Evolutionary conservation across 179 eudicot species (phyloP), one percentile per base, ranked within the genome.

Genomic region (Corrigiola litoralis): DNA sequence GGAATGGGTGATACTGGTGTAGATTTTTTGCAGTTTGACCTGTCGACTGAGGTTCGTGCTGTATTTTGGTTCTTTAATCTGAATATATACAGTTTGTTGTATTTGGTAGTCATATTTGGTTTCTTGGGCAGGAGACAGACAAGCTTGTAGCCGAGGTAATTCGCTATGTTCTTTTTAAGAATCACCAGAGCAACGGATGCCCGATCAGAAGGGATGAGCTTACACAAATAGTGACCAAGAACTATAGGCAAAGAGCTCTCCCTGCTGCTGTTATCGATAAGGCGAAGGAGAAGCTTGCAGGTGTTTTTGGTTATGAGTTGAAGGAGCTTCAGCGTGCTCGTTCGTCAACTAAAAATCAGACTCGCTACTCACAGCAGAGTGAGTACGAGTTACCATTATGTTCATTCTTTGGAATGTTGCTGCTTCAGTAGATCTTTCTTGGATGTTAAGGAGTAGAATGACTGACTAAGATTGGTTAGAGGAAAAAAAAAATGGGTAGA

Each of bases 201-300:
- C 99, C 99, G 13, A 86, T 94, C 21, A 94, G 84, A 59, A 86
- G 97, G 75, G 95, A 87, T 1, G 97, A 90, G 44, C 74, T 94
- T 40, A 82, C 87, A 12, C 95, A 84, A 66, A 70, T 87, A 41
- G 69, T 94, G 52, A 80, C 91, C 16, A 90, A 80, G 66, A 86
- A 86, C 57, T 90, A 94, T 65, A 72, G 79, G 42, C 90, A 83
- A 50, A 78, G 91, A 25, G 79, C 82, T 54, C 92, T 94, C 27
- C 94, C 97, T 45, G 85, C 89, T 82, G 79, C 75, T 58, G 84
- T 90, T 12, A 90, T 94, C 40, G 81, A 83, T 40, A 86, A 81
- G 79, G 97, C 96, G n/a, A 83, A 52, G 67, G 72, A 75, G 48
- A 94, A 83, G 82, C 86, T 94, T 20, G 73, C 85, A 7, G 72